Evolutionary conservation across 441 rosid genomes (phyloP), one percentile per base, ranked within the genome.

Genomic region (California macrophylla): DNA sequence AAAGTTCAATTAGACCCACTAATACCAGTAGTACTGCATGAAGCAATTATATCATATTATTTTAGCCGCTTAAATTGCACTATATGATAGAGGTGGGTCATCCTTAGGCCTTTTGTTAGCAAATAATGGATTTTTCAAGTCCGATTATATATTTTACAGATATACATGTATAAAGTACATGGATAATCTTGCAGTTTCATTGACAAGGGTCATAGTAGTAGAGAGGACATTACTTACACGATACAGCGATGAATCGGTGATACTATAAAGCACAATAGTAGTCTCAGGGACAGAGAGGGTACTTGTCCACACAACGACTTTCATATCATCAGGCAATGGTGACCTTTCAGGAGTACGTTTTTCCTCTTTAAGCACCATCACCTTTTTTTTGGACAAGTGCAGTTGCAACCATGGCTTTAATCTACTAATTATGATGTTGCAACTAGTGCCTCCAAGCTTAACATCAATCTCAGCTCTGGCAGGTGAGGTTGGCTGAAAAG

Each of bases 221-320:
- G 25, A 66, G 13, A 32, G 56, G 71, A 72, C 52, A 76, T 66
- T 66, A 83, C 98, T 88, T 87, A 96, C 99, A 84, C 87, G 97
- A 89, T 85, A 96, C 68, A 96, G 66, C 2, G 97, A 92, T 61
- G 71, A 72, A 69, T 82, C 91, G 30, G 75, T 76, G 76, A 85
- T 65, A 75, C 86, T 80, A 73, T 85, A 85, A 12, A 96, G 83
- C 80, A 89, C 84, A 75, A 87, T 54, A 68, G 91, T 87, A 93
- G 93, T 87, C 85, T 96, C 98, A 75, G 98, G 99, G 70, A 98
- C 97, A 62, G 99, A 89, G 73, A 89, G 81, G 70, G 97, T 93
- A 82, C 94, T 82, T 23, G 99, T 91, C 99, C 99, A 96, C 87
- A 88, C 82, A 52, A 96, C 74, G 74, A 93, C 74, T 74, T 80